Conservation (phyloP, 2,329 filamentous ascomycete species). For the Calonectria fujianensis region DNA sequence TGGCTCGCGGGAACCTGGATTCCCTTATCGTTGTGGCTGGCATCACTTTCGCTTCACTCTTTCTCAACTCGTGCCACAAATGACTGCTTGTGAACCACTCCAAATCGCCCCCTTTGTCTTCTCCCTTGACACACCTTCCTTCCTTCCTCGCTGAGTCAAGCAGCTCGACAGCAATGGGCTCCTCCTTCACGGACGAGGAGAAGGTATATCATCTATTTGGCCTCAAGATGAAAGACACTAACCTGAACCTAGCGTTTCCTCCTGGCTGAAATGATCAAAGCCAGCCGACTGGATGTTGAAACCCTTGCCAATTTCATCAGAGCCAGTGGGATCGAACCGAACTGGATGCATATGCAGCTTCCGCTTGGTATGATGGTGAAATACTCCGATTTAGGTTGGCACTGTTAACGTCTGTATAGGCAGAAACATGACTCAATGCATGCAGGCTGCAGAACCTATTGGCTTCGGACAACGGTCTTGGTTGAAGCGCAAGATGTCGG, state of each 20-base stretch:
- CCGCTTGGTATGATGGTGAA: slow-evolving; percentile 63
- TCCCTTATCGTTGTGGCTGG: slow-evolving; percentile 41
- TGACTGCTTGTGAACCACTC: slow-evolving; percentile 41
- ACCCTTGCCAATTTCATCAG: slow-evolving; percentile 69
- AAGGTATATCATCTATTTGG: slow-evolving; percentile 64
- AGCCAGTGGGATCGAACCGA: slow-evolving; percentile 62
- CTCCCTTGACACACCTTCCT: slow-evolving; percentile 28
- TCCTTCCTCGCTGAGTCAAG: slow-evolving; percentile 35
- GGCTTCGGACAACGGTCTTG: slow-evolving; percentile 55
- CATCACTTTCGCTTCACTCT: slow-evolving; percentile 42
- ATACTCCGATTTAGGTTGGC: background rate
- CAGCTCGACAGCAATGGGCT: slow-evolving; percentile 46
- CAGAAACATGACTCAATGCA: slow-evolving; percentile 68
- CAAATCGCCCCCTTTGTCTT: slow-evolving; percentile 39
- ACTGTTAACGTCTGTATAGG: slow-evolving; percentile 57
- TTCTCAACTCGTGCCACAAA: slow-evolving; percentile 38
- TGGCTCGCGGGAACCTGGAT: slow-evolving; percentile 28
- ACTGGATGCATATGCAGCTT: slow-evolving; percentile 70
- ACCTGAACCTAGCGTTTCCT: slow-evolving; percentile 70
- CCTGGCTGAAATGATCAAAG: slow-evolving; percentile 75
- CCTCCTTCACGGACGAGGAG: slow-evolving; percentile 68
- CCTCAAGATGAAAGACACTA: slow-evolving; percentile 31
- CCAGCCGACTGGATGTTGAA: slow-evolving; percentile 69
- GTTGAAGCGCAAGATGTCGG: slow-evolving; percentile 61
- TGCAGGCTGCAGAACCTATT: slow-evolving; percentile 63